Percentiles rank a stretch among this genome's conserved stretches.
Conservation (phyloP, 2,329 filamentous ascomycete genomes). For the Neoarthrinium moseri region DNA sequence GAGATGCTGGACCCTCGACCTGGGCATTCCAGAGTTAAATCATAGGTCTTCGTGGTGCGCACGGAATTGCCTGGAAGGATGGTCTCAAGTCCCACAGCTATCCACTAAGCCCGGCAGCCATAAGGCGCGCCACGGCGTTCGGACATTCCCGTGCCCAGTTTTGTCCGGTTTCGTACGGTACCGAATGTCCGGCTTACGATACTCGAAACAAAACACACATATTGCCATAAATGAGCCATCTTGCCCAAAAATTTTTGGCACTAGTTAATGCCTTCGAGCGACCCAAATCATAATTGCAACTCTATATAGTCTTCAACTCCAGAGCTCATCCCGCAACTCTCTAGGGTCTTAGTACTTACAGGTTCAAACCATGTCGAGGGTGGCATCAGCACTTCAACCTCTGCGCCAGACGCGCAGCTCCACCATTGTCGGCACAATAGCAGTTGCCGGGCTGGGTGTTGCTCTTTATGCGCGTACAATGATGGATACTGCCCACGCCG, state of each 20-base stretch:
- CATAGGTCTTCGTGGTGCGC: too few species aligned
- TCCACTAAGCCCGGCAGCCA: too few species aligned
- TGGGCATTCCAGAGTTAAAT: too few species aligned
- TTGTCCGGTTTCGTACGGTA: too few species aligned
- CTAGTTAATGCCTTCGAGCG: neutral
- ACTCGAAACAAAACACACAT: neutral
- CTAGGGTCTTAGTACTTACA: neutral
- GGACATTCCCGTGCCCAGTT: too few species aligned
- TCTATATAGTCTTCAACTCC: neutral
- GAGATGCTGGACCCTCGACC: too few species aligned
- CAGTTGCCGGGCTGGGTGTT: slow-evolving; percentile 20
- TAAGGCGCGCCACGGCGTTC: too few species aligned
- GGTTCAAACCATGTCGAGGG: neutral
- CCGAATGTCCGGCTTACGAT: neutral
- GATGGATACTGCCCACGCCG: slow-evolving; percentile 20
- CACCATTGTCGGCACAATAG: slow-evolving; percentile 9
- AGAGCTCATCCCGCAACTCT: neutral
- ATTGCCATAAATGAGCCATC: neutral
- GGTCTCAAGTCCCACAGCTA: too few species aligned
- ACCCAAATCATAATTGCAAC: neutral
- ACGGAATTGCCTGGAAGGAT: too few species aligned
- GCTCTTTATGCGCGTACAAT: slow-evolving; percentile 22
- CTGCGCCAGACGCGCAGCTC: neutral
- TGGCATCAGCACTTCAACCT: neutral
- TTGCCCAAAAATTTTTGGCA: neutral